Evolutionary conservation across 2,329 filamentous ascomycete genomes (phyloP), one percentile per base, ranked within the genome.

Genomic region (Aspergillus tubingensis): DNA sequence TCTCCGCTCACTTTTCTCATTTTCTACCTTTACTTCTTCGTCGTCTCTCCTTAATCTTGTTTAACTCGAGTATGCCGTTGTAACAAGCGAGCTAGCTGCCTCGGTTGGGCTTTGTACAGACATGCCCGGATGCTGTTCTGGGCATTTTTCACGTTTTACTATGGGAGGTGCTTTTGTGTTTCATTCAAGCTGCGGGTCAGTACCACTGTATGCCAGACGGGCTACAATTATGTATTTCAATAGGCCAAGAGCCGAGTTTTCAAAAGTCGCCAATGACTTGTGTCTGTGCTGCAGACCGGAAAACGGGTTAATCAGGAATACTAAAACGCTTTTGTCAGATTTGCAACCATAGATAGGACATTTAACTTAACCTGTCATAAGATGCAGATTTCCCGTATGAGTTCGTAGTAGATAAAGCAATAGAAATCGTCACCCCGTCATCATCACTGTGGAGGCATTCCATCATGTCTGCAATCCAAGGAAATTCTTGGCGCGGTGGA

Each of bases 401-500:
- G 7, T 27, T 27, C 7, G 25, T 27, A 27, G 25, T 36, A 15
- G 10, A 36, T 36, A 36, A 36, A 6, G 8, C 19, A 3, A 19
- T 23, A 15, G 4, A 17, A 44, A 13, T 44, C 21, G 41, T 15
- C 41, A 23, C 44, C 15, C 27, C 15, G 44, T 49, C 25, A 50
- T 30, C 47, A n/a, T 32, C 25, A 8, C 32, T 13, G 32, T 36
- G 32, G 32, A 36, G 32, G 32, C 32, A 36, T 15, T 13, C 10
- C 32, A 36, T 36, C 30, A 32, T 5, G 10, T 32, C 30, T 2
- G 21, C 10, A 10, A 44, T 23, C 41, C 41, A 44, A 44, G 13
- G 5, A 44, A 48, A 36, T 27, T 61, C 62, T 67, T 62, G 61
- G 64, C 64, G 64, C 64, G 5, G 17, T 3, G 55, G 50, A 27